These are phyloP conservation scores for Caryopteris hybrid DNA, from an alignment of 305 asterid species.

Conservation along the genomic window DNA sequence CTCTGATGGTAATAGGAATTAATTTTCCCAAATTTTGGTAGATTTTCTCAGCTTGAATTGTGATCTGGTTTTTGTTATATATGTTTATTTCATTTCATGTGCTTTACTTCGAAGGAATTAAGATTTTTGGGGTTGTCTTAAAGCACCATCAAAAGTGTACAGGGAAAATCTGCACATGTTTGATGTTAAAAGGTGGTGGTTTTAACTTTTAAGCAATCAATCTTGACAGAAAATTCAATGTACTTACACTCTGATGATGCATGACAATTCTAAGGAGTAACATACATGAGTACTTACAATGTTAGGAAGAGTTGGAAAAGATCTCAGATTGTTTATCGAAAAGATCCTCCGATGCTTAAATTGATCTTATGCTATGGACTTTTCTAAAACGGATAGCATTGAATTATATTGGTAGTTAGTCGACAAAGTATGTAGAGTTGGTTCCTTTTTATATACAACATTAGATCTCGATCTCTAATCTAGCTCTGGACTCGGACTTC, in stretches of 20 bases:
- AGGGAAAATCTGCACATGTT: conserved; percentile 22
- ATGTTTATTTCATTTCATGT: conserved; percentile 7
- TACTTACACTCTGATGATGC: no score
- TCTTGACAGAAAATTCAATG: not conserved
- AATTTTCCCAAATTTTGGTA: no score
- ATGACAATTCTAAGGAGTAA: no score
- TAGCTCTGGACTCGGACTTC: not conserved
- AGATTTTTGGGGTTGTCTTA: conserved; percentile 41
- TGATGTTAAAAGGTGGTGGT: conserved; percentile 25
- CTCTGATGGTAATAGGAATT: conserved; percentile 18
- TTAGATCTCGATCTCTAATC: not conserved
- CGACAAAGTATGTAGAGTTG: no score
- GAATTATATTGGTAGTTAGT: no score
- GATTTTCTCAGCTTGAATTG: no score
- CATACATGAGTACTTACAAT: no score
- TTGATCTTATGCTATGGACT: no score
- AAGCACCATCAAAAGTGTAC: conserved; percentile 45
- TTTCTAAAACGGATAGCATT: no score
- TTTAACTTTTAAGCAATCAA: conserved; percentile 11
- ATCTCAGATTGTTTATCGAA: not conserved
- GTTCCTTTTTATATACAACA: not conserved
- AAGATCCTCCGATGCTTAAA: no score
- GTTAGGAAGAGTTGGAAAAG: not conserved
- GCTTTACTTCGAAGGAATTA: conserved; percentile 62
- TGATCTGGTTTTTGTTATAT: not conserved